phyloP scores from a whole-genome alignment of 345 rosid species.

The Dimocarpus longan region DNA sequence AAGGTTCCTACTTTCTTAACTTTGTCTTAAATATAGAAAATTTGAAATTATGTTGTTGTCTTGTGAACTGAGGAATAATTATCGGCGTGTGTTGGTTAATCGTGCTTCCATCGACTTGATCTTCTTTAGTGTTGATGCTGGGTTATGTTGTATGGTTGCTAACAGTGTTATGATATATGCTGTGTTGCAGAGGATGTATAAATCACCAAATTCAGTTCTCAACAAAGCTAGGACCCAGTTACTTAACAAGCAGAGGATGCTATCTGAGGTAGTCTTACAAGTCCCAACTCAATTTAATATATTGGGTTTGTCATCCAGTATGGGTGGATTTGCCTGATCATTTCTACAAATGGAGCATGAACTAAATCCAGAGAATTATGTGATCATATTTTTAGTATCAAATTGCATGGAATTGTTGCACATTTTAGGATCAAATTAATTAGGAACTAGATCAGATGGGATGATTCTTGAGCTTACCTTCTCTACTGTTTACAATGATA shows the following conservation, averaged over 20 bases:
- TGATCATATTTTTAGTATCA: neutral
- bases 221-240: slow-evolving; percentile 90
- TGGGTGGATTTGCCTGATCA: neutral
- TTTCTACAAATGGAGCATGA: neutral
- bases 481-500: neutral
- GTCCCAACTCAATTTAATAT: neutral
- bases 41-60: neutral
- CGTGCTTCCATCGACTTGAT: neutral
- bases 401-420: neutral
- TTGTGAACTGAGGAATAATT: neutral
- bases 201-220: slow-evolving; percentile 75
- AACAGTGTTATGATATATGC: slow-evolving; percentile 3
- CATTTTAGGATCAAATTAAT: neutral
- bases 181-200: slow-evolving; percentile 62
- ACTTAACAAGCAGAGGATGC: slow-evolving; percentile 83
- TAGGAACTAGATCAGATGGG: neutral
- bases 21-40: neutral
- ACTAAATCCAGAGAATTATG: neutral
- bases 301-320: neutral
- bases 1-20: slow-evolving; percentile 48
- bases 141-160: neutral
- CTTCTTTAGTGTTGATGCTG: neutral
- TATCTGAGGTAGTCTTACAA: slow-evolving; percentile 52
- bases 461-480: neutral
- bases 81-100: neutral